phyloP scores from a whole-genome alignment of 2,329 filamentous ascomycete species.

The Alternaria angustiovoidea region DNA sequence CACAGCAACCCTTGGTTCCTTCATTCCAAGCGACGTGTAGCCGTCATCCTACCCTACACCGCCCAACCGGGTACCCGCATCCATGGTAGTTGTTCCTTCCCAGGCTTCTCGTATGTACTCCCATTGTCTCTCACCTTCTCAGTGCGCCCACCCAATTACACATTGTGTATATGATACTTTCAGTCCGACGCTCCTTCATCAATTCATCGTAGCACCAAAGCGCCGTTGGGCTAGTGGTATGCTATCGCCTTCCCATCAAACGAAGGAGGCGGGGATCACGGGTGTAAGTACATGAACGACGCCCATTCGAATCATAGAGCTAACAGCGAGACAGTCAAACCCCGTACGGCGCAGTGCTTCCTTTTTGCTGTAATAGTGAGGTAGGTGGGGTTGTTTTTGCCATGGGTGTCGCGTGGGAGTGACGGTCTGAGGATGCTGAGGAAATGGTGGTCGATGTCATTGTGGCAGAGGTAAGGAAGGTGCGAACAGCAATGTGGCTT shows the following conservation, averaged over 20 bases:
- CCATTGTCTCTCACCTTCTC: neutral
- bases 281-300: slow-evolving; percentile 35
- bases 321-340: slow-evolving; percentile 19
- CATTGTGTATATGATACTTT: neutral
- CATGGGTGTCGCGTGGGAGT: neutral
- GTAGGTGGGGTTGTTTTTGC: slow-evolving; percentile 4
- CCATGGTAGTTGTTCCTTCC: slow-evolving; percentile 6
- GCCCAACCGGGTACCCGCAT: slow-evolving; percentile 23
- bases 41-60: neutral
- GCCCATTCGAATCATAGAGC: slow-evolving; percentile 1
- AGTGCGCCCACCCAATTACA: neutral
- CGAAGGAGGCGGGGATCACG: slow-evolving; percentile 38
- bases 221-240: slow-evolving; percentile 51
- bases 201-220: slow-evolving; percentile 20
- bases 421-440: neutral
- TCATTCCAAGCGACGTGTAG: neutral
- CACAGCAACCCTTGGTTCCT: neutral
- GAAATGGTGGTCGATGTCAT: neutral
- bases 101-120: slow-evolving; percentile 3
- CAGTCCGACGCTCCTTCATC: neutral
- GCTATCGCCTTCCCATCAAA: slow-evolving; percentile 49
- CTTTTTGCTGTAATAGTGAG: slow-evolving; percentile 1
- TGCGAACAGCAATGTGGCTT: neutral
- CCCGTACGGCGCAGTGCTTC: slow-evolving; percentile 25
- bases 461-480: neutral